A percentile compares a stretch with the other conserved stretches of the same genome.
These are phyloP conservation scores for Aaosphaeria pasadenensis DNA, from an alignment of 2,329 filamentous ascomycete genomes.

Conservation along the genomic window DNA sequence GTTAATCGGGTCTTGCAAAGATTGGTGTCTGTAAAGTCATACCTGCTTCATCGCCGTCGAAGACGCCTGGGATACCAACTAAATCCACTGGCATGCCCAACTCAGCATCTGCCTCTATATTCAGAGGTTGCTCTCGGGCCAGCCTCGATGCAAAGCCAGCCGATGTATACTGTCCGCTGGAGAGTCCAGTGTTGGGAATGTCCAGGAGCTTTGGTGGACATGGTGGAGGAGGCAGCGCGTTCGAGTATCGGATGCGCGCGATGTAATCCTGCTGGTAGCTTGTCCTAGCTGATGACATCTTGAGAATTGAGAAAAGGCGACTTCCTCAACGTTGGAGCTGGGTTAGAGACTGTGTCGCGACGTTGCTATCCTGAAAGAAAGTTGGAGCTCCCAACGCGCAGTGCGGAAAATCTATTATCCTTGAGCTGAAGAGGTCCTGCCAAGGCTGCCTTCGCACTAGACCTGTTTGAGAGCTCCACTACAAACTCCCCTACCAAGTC, in stretches of 20 bases:
- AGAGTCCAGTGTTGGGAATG: slow-evolving; percentile 88
- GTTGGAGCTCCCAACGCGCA: slow-evolving; percentile 15
- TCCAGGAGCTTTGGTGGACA: slow-evolving; percentile 95
- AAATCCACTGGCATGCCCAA: slow-evolving; percentile 96
- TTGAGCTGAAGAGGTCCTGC: neutral
- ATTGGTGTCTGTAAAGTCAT: slow-evolving; percentile 20
- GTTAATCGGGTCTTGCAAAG: slow-evolving; percentile 12
- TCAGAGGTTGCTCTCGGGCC: slow-evolving; percentile 86
- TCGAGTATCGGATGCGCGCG: slow-evolving; percentile 90
- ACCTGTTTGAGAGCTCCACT: too few relatives aligned
- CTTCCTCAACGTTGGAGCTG: slow-evolving; percentile 7
- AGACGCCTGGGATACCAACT: slow-evolving; percentile 90
- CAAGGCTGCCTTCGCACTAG: too few relatives aligned
- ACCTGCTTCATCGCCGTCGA: slow-evolving; percentile 94
- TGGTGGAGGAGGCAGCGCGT: slow-evolving; percentile 89
- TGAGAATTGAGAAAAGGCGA: slow-evolving; percentile 17
- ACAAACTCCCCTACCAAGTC: too few relatives aligned
- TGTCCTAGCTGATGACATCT: slow-evolving; percentile 23
- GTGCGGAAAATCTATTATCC: slow-evolving; percentile 12
- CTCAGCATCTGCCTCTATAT: slow-evolving; percentile 96
- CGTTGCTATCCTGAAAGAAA: slow-evolving; percentile 20
- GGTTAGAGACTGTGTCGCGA: slow-evolving; percentile 5
- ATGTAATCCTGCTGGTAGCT: slow-evolving; percentile 91
- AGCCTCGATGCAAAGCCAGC: slow-evolving; percentile 87
- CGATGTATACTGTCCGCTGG: slow-evolving; percentile 83